phyloP scores from a whole-genome alignment of 83 land plant genomes.

The Larix sibirica region DNA sequence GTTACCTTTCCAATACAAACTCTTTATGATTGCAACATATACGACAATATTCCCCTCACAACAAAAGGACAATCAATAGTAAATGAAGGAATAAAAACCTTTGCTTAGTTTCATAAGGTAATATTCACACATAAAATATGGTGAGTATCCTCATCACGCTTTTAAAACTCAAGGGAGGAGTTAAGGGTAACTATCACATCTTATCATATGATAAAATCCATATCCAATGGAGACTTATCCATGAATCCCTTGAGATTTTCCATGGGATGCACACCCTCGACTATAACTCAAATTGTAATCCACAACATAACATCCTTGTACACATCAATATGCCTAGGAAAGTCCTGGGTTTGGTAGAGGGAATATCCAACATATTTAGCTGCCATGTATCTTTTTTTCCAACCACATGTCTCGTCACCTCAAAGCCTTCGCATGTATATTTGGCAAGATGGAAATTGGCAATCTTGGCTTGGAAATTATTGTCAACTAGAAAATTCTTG shows the following conservation, averaged over 20 bases:
- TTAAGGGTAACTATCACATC: too few species aligned
- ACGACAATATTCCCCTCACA: too few species aligned
- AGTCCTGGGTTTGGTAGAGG: conserved; percentile 17
- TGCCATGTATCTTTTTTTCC: conserved; percentile 45
- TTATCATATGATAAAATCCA: conserved; percentile 21
- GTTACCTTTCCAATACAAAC: too few species aligned
- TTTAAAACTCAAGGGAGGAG: too few species aligned
- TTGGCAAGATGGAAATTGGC: conserved; percentile 31
- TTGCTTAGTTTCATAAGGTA: too few species aligned
- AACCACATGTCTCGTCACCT: conserved; percentile 24
- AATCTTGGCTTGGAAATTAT: conserved; percentile 21
- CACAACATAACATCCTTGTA: conserved; percentile 9
- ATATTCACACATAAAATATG: too few species aligned
- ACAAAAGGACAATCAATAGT: too few species aligned
- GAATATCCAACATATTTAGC: conserved; percentile 28
- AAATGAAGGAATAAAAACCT: too few species aligned
- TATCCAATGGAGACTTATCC: conserved; percentile 35
- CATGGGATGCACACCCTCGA: conserved; percentile 20
- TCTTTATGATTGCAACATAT: too few species aligned
- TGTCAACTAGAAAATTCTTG: conserved; percentile 24
- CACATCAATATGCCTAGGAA: background rate
- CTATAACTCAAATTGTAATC: background rate
- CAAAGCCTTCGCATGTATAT: background rate
- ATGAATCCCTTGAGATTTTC: conserved; percentile 29
- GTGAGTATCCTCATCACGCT: too few species aligned